Evolutionary conservation across 1,139 yeast species (phyloP).

Genomic region (Diutina scorzettiae): DNA sequence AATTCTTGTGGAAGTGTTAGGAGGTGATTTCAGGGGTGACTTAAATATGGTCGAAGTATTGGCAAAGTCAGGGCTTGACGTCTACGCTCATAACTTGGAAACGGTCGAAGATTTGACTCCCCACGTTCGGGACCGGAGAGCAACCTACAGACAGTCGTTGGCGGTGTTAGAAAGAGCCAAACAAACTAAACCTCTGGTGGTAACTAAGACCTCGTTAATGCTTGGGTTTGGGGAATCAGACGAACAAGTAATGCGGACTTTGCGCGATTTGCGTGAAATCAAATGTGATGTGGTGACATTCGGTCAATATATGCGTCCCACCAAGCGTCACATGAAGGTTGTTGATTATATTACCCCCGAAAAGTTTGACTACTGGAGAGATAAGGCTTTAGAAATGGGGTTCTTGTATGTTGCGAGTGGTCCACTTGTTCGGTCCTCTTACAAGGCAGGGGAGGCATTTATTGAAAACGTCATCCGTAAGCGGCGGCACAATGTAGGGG

Average conservation of each 20-base stretch:
- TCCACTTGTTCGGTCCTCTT: constrained; percentile 90
- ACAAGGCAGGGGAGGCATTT: constrained; percentile 97
- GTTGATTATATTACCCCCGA: constrained; percentile 94
- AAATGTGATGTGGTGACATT: constrained; percentile 92
- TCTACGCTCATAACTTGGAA: constrained; percentile 93
- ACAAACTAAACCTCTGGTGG: constrained; percentile 54
- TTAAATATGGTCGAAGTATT: constrained; percentile 66
- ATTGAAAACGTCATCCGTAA: constrained; percentile 87
- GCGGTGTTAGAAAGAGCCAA: constrained; percentile 74
- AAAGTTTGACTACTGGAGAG: constrained; percentile 88
- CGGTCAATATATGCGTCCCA: constrained; percentile 99
- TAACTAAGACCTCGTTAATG: constrained; percentile 94
- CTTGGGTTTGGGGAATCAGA: constrained; percentile 95
- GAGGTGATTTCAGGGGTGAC: constrained; percentile 94
- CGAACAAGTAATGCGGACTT: constrained; percentile 68
- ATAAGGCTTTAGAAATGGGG: constrained; percentile 79
- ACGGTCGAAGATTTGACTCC: constrained; percentile 95
- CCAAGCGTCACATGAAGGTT: constrained; percentile 96
- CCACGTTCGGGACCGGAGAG: constrained; percentile 90
- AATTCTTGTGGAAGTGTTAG: constrained; percentile 81
- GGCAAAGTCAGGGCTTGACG: constrained; percentile 85
- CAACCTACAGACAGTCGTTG: constrained; percentile 84
- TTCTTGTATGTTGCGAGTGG: constrained; percentile 96
- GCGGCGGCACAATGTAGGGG: constrained; percentile 21
- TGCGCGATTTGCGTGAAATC: constrained; percentile 61